Evolutionary conservation across 2,329 filamentous ascomycete species (phyloP), one percentile per base, ranked within the genome.

Genomic region (Lithohypha guttulata): DNA sequence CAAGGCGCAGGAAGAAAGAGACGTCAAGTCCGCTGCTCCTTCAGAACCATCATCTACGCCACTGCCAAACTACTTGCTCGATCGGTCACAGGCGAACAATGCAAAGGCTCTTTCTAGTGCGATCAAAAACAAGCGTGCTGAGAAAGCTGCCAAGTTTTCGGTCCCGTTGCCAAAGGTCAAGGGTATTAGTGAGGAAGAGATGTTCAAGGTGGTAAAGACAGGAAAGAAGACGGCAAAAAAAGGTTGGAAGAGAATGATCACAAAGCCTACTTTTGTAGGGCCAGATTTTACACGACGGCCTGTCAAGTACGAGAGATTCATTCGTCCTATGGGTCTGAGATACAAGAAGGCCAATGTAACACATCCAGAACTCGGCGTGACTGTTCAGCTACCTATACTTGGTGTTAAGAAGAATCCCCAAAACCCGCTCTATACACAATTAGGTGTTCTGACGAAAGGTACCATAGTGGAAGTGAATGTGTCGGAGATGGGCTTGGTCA

Each of bases 131-230:
- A 94, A 94, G 72, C 74, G 91, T 27, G 74, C 74, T 47, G 93
- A 94, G 62, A 94, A 95, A 73, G 85, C 87, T 5, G 91, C 91
- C 35, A 84, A 89, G 58, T 96, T 95, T 60, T 75, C 74, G 21
- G 91, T 96, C 26, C 91, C 91, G 2, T 62, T 98, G 55, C 91
- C 91, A 23, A 95, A 94, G 66, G 91, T 96, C 30, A 77, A 84
- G 55, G 89, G 85, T 48, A 95, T 96, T 53, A 79, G 76, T 51
- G 89, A 96, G 68, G 85, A 93, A 70, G 89, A 94, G 68, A 89
- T 95, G 81, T 96, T 96, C 71, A 89, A 84, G 65, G 87, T 94
- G 10, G 78, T 96, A 55, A 86, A 86, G 68, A 96, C 89, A 21
- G 89, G 91, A 54, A 93, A 93, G 75, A 95, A 94, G 72, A 85